Conservation (phyloP, 768 basidiomycete genomes). For the Rubroboletus satanas region DNA sequence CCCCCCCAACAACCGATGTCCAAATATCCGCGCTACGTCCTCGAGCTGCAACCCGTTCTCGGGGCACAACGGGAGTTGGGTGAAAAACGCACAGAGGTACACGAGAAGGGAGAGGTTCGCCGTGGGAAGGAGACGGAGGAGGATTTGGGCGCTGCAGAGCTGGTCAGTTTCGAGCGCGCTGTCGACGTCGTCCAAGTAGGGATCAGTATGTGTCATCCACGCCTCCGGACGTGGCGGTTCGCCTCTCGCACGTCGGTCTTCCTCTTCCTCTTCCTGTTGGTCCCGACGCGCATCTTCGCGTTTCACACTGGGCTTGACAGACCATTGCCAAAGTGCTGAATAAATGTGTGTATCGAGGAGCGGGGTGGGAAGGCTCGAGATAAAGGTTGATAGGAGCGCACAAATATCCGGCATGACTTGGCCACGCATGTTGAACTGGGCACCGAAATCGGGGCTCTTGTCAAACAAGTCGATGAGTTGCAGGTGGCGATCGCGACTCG, state of each 20-base stretch:
- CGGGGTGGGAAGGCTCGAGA: conserved; percentile 45
- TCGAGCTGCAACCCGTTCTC: conserved; percentile 47
- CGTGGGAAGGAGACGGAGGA: conserved; percentile 48
- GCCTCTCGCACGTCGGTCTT: conserved; percentile 27
- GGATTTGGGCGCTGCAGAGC: conserved; percentile 40
- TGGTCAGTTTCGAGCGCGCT: conserved; percentile 31
- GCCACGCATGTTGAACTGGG: conserved; percentile 27
- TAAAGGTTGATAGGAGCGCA: conserved; percentile 44
- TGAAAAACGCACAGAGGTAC: conserved; percentile 48
- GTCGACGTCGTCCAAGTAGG: conserved; percentile 15
- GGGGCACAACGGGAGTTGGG: conserved; percentile 47
- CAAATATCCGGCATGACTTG: conserved; percentile 43
- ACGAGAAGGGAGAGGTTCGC: conserved; percentile 39
- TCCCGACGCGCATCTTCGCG: conserved; percentile 30
- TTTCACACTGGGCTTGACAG: conserved; percentile 40
- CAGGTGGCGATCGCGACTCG: conserved; percentile 38
- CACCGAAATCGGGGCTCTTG: conserved; percentile 23
- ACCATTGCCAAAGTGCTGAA: conserved; percentile 42
- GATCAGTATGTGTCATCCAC: conserved; percentile 10
- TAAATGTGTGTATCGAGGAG: conserved; percentile 42
- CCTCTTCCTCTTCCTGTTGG: conserved; percentile 32
- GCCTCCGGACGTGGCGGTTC: conserved; percentile 21
- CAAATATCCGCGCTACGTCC: conserved; percentile 46
- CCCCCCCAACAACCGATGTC: conserved; percentile 38
- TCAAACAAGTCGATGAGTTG: conserved; percentile 40